Evolutionary conservation across 257 asterid species (phyloP), one percentile per base, ranked within the genome.

Genomic region (Nicotiana noctiflora): DNA sequence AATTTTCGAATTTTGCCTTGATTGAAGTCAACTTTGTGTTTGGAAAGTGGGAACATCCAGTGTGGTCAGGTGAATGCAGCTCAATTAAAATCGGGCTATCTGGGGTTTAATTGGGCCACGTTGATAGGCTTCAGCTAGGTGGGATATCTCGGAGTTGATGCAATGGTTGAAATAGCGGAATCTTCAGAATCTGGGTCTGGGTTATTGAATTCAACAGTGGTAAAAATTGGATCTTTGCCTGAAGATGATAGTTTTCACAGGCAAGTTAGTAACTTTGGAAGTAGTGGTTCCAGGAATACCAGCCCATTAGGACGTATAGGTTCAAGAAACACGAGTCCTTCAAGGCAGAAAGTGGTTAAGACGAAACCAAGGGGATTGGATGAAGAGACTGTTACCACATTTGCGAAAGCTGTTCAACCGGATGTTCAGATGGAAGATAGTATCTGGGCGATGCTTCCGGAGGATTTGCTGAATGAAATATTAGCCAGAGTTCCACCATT

Each of bases 361-460:
- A 93, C 99, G 65, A 95, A 91, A 81, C 99, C 99, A 8, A 88
- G 99, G 32, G 99, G 99, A 25, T 88, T 93, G n/a, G 99, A 95
- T 81, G 99, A 95, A 86, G 99, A 95, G 89, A 90, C 95, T 1
- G 88, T 88, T 75, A 84, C 97, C 59, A 90, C 97, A 1, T 92
- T 91, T 80, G 70, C 81, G 82, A 93, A 91, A 87, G 56, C 79
- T 17, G 83, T 88, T 64, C 99, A 90, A 34, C 98, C 96, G 0
- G 99, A 94, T 84, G 86, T 95, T 46, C 98, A 88, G 64, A 95
- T 95, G 99, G 99, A 95, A 85, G 98, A 95, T 82, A 94, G 85
- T 70, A 91, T 95, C 76, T 95, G 99, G 99, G 93, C 98, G 77
- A 93, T 89, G 97, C 89, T 95, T 52, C 99, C 99, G 1, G 99